These are phyloP conservation scores for Chaetomiaceae sp. DNA, from an alignment of 2,329 filamentous ascomycete genomes.

Conservation along the genomic window DNA sequence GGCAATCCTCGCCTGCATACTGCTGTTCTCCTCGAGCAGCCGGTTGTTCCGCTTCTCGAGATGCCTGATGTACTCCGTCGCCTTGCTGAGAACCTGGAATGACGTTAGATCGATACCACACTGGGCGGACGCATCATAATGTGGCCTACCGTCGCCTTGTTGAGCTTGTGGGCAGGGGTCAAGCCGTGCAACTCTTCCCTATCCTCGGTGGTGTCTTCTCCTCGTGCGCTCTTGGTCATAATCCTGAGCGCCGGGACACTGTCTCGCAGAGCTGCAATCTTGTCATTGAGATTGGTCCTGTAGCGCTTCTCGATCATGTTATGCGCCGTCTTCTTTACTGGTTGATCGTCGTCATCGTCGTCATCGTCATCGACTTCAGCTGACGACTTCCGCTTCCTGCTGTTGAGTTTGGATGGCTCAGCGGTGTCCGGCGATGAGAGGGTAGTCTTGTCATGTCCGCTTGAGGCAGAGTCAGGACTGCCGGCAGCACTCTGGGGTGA, in stretches of 20 bases:
- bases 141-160: slow-evolving; percentile 82
- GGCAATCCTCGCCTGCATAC: slow-evolving; percentile 72
- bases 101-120: slow-evolving; percentile 12
- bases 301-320: slow-evolving; percentile 99
- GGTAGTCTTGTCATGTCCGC: slow-evolving; percentile 39
- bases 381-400: slow-evolving; percentile 67
- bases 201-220: slow-evolving; percentile 67
- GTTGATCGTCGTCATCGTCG: slow-evolving; percentile 54
- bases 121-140: background rate
- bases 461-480: slow-evolving; percentile 53
- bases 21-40: slow-evolving; percentile 73
- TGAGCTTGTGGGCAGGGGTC: slow-evolving; percentile 86
- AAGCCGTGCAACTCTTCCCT: slow-evolving; percentile 77
- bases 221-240: slow-evolving; percentile 67
- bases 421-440: slow-evolving; percentile 58
- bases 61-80: slow-evolving; percentile 92
- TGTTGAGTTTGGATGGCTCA: slow-evolving; percentile 42
- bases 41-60: slow-evolving; percentile 85
- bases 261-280: slow-evolving; percentile 87
- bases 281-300: slow-evolving; percentile 93
- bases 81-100: slow-evolving; percentile 73
- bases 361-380: slow-evolving; percentile 53
- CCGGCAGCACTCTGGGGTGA: slow-evolving; percentile 51
- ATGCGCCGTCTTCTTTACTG: slow-evolving; percentile 85
- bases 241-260: slow-evolving; percentile 87